Percentiles rank a stretch among this genome's conserved stretches.
Evolutionary conservation across 305 asterid genomes (phyloP).

Genomic region (Fraxinus paxiana): DNA sequence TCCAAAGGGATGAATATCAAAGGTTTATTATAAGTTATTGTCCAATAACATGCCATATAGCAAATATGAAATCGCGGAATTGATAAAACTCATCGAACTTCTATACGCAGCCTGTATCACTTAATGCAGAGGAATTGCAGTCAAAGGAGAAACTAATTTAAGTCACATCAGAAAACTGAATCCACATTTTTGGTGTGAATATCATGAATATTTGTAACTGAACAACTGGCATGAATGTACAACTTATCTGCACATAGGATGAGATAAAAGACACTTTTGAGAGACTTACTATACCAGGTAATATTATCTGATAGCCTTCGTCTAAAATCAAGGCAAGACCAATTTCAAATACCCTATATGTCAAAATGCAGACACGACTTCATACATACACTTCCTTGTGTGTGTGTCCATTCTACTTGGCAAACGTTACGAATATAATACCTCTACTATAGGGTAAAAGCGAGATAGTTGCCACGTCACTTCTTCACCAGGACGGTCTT

Average conservation of each 20-base stretch:
- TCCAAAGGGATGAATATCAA: background rate
- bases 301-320: background rate
- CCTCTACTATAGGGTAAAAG: conserved; percentile 94
- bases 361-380: background rate
- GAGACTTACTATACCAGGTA: background rate
- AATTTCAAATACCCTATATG: background rate
- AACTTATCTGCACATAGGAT: background rate
- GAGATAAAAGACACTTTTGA: background rate
- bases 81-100: background rate
- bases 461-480: conserved; percentile 85
- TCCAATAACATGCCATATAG: background rate
- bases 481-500: conserved; percentile 83
- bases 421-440: conserved; percentile 12
- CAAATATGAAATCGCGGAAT: background rate
- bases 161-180: background rate
- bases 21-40: background rate
- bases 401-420: background rate
- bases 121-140: background rate
- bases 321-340: background rate
- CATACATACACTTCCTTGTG: background rate
- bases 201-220: background rate
- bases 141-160: background rate
- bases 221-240: background rate
- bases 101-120: background rate
- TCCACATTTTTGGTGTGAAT: background rate